Evolutionary conservation across 2,329 filamentous ascomycete genomes (phyloP).

Genomic region (Colletotrichum sp.): DNA sequence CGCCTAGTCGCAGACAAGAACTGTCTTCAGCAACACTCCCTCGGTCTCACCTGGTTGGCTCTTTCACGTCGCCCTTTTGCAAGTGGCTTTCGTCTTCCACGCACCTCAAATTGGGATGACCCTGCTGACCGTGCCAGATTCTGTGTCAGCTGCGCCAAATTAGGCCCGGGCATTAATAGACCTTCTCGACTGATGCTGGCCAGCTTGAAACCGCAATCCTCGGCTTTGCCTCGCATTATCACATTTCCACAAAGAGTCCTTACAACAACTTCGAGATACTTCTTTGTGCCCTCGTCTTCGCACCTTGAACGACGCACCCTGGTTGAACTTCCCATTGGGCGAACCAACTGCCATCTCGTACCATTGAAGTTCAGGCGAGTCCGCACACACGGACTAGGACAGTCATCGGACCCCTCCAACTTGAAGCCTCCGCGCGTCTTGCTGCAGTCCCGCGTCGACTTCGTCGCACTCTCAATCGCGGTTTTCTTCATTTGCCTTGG

Average conservation of each 20-base stretch:
- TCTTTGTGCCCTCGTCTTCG: neutral
- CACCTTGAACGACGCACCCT: neutral
- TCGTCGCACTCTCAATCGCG: conserved; percentile 2
- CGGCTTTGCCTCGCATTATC: conserved; percentile 12
- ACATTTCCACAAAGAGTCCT: neutral
- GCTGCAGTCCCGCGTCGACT: conserved; percentile 19
- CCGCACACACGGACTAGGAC: neutral
- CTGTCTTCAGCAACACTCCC: neutral
- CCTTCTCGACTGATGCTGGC: conserved; percentile 16
- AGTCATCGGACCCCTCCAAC: neutral
- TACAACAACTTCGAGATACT: neutral
- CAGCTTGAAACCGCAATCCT: conserved; percentile 16
- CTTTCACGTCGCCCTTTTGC: neutral
- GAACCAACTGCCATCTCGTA: neutral
- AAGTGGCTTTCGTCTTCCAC: neutral
- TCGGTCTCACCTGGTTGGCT: neutral
- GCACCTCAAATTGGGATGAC: neutral
- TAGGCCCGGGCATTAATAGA: neutral
- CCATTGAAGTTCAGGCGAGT: neutral
- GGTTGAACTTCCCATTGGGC: neutral
- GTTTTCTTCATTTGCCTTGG: conserved; percentile 17
- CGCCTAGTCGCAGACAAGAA: neutral
- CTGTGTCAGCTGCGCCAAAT: neutral
- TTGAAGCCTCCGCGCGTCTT: neutral
- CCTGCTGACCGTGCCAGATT: conserved; percentile 10